Base-by-base conservation (phyloP, 2,329 filamentous ascomycete species). In the Herpomyces periplanetae region DNA sequence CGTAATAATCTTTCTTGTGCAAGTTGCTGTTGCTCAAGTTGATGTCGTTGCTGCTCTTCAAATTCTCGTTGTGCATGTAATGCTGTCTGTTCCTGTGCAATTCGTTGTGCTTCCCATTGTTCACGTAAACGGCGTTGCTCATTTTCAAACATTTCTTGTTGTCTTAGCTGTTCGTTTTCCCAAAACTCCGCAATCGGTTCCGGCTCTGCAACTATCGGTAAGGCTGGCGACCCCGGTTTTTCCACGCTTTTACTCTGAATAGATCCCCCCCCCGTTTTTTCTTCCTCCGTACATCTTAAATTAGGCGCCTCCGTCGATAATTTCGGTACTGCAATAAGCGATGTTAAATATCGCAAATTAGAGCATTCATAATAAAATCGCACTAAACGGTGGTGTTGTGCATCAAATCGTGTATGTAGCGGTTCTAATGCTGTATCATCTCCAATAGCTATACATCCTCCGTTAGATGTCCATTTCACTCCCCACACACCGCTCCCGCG, bases 341-440 rank as follows among this genome's bases (percentile, higher is more conserved):
- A 87, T 7, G 80, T 96, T 18, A 96, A 51, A 35, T 96, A 96
- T 29, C 80, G 63, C 21, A 96, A 49, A 37, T 91, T 96, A 5
- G 80, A 88, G 41, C 80, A 96, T 41, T 96, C 80, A 40, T 91
- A 91, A 43, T 96, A 96, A 42, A 91, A 96, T 34, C 84, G 80
- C 34, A 87, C 65, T 8, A 96, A 52, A 8, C 80, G 65, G 44
- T 91, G 75, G 38, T 96, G 80, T 34, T 91, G 80, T 7, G 80
- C 71, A 36, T 88, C 64, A 36, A 91, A 96, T 31, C 75, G 53
- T 25, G 61, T 55, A 22, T 75, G 61, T 4, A 96, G 52, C 1
- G 75, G 80, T 27, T 73, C 62, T 17, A 96, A 49, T 4, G 71
- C 75, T 24, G 88, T 80, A 26, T 84, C 65, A 31, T 96, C 80